Evolutionary conservation across 2,329 filamentous ascomycete species (phyloP), one percentile per base, ranked within the genome.

Genomic region (Fusarium oligoseptatum): DNA sequence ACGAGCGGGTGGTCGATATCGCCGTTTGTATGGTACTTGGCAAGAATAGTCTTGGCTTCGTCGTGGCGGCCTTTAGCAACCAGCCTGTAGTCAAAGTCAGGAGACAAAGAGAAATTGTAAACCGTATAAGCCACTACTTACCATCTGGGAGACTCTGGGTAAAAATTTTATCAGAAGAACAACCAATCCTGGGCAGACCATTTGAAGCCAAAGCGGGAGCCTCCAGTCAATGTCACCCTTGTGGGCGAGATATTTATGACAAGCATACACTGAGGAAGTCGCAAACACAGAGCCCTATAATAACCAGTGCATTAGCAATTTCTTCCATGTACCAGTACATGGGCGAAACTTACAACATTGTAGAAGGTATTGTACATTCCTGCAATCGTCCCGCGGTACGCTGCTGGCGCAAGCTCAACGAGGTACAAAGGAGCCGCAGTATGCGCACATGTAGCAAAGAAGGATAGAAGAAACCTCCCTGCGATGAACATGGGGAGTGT

Each of bases 131-230:
- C 41, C 41, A 27, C 32, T 8, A 43, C 60, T 34, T 60, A 68
- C 89, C 89, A 92, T 67, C 90, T 82, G 6, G 91, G 91, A 24
- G 88, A 90, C 77, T 92, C 90, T 0, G 91, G 90, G 3, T 91
- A 82, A 73, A 73, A 90, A 85, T 58, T 85, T 89, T 9, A 86
- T 66, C 10, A 64, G 14, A 29, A 68, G 20, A 45, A 57, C 67
- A 27, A 73, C 70, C 15, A 74, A 27, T n/a, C 64, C 72, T 3
- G 72, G 72, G 41, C 70, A 73, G 22, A 73, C 64, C 45, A 71
- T 70, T 45, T 74, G 72, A 34, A 74, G 64, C 66, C 67, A 68
- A 22, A 74, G 67, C 7, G 72, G 72, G 20, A 75, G 55, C 17
- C 70, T 58, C 72, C 72, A 75, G 39, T 74, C 71, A 32, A 70